Conservation (phyloP, 352 stramenopile species). For the Thraustochytrium striatum region DNA sequence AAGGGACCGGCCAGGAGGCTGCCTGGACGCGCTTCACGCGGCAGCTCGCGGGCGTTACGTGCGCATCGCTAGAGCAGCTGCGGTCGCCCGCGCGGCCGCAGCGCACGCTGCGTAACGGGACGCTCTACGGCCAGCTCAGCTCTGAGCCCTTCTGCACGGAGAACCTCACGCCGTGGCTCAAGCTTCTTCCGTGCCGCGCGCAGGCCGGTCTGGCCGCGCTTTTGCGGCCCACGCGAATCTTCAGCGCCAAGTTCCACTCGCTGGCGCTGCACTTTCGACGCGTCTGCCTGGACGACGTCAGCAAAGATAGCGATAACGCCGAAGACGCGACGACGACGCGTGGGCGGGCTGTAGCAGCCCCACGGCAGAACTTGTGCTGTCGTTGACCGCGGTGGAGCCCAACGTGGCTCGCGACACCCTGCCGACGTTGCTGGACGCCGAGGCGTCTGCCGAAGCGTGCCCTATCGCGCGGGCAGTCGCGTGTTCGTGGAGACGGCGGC, state of each 20-base stretch:
- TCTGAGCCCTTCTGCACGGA: constrained; percentile 77
- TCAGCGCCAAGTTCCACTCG: constrained; percentile 15
- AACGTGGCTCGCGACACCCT: too few species aligned
- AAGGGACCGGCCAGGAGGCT: not conserved
- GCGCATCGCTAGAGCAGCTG: constrained; percentile 74
- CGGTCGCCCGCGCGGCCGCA: constrained; percentile 52
- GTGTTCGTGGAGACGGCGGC: too few species aligned
- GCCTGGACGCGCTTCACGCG: constrained; percentile 67
- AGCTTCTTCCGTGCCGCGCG: constrained; percentile 71
- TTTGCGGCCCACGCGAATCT: constrained; percentile 66
- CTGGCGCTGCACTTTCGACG: constrained; percentile 17
- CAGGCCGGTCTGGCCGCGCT: constrained; percentile 65
- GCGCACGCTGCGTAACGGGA: constrained; percentile 35
- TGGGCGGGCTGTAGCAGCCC: not conserved
- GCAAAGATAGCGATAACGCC: too few species aligned
- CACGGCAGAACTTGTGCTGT: not conserved
- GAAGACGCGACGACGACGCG: too few species aligned
- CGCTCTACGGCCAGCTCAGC: constrained; percentile 64
- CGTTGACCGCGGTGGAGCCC: not conserved
- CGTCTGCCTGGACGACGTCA: not conserved
- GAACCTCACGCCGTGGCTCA: constrained; percentile 78
- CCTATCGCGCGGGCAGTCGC: too few species aligned
- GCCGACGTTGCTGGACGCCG: too few species aligned
- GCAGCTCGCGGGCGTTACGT: constrained; percentile 71
- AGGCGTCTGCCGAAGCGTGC: too few species aligned